Base-by-base conservation (phyloP, 345 rosid genomes). In the Lepidium didymum region DNA sequence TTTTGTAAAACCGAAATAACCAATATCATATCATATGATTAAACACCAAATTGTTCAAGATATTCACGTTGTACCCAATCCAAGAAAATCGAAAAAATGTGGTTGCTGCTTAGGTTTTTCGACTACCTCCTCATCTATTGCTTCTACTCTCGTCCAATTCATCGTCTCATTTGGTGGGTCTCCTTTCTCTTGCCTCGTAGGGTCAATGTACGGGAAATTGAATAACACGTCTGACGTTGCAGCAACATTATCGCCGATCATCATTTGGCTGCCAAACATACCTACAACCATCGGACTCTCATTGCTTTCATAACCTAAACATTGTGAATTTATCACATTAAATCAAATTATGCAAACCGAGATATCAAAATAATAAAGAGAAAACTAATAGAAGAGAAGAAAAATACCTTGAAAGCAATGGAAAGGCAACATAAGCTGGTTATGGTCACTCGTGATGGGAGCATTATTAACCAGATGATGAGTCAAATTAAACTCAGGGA, bases 31-130 rank as follows among this genome's bases (percentile, higher is more conserved):
- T 8, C 7, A 16, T n/a, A n/a, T 64, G 10, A 66, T 6, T 38
- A 41, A 47, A 64, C 57, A 42, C 15, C n/a, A 61, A 15, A 4
- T n/a, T 36, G 40, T 52, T 50, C 19, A 61, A 54, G 47, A 51
- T 27, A 27, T 46, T 68, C 50, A 75, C 15, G 23, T 44, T 7
- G 72, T 53, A 55, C 80, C 76, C 36, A 76, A 55, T 11, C 80
- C 77, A 71, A 76, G 80, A 66, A 76, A 76, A 71, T 76, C 80
- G 54, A 71, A 70, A 58, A 66, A 71, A 19, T 64, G 58, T 13
- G 76, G 73, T 45, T 65, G 73, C 57, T 76, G 44, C 50, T 51
- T 70, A 25, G 61, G 42, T 46, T 57, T 59, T 4, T 42, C 45
- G 38, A 40, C 29, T 52, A 40, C 74, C 6, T 52, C 50, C 8